These are phyloP conservation scores for Cytospora piceae DNA, from an alignment of 2,329 filamentous ascomycete species.

Conservation along the genomic window DNA sequence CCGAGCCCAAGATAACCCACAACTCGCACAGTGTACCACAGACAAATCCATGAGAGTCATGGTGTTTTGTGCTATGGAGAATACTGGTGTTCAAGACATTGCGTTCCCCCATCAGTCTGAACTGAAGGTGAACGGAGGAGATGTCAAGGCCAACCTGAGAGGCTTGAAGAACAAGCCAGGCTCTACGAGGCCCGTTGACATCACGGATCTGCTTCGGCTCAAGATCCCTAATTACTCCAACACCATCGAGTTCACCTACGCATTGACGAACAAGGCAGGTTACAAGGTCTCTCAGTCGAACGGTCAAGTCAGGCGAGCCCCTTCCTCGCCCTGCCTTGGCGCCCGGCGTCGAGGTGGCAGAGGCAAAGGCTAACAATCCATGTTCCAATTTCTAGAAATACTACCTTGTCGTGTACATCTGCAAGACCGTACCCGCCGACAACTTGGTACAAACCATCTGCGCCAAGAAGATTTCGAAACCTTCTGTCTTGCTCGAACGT, in stretches of 20 bases:
- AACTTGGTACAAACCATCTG: conserved; percentile 70
- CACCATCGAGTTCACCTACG: conserved; percentile 84
- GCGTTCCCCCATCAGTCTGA: conserved; percentile 92
- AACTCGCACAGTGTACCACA: conserved; percentile 57
- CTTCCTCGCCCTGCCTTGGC: conserved; percentile 20
- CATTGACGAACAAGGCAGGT: conserved; percentile 79
- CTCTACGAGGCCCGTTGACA: conserved; percentile 89
- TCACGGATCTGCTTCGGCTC: conserved; percentile 76
- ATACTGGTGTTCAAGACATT: conserved; percentile 70
- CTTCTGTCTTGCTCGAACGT: conserved; percentile 84
- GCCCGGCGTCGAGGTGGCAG: conserved; percentile 4
- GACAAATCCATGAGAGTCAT: conserved; percentile 73
- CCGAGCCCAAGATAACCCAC: conserved; percentile 54
- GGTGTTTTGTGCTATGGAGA: conserved; percentile 78
- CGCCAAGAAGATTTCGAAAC: conserved; percentile 75
- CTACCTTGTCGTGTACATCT: conserved; percentile 74
- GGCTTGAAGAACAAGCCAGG: conserved; percentile 96
- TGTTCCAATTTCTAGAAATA: conserved; percentile 59
- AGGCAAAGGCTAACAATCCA: conserved; percentile 14
- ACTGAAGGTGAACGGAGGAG: conserved; percentile 84
- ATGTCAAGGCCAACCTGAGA: conserved; percentile 90
- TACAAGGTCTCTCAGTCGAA: conserved; percentile 24
- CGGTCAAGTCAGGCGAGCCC: conserved; percentile 31
- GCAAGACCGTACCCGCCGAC: conserved; percentile 71
- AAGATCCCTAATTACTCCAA: conserved; percentile 72